Evolutionary conservation across 129 eudicot genomes (phyloP), one percentile per base, ranked within the genome.

Genomic region (Scalesia atractyloides): DNA sequence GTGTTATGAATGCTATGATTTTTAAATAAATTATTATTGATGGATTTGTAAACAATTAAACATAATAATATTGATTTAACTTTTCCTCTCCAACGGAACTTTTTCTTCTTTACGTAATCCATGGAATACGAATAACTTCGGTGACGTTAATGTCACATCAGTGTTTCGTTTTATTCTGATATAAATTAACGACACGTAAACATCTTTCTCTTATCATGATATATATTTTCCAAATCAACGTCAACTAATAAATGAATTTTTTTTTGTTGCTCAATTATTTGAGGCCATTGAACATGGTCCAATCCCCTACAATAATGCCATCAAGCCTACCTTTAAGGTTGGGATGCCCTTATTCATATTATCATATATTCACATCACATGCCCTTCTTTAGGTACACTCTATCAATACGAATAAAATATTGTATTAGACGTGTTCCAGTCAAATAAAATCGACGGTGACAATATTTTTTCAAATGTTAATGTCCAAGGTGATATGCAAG

Each of bases 371-470:
- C 9, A 41, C 10, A 41, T 41, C 82, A 71, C 82, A 78, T 78
- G 82, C 82, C 69, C 73, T 16, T 78, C 73, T 78, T 78, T 78
- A 70, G 77, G 73, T 70, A 71, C 72, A 70, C 82, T 70, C 76
- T 12, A 63, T 53, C 59, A 63, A 74, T 50, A 14, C 16, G 12
- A 63, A 36, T 64, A 52, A 70, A 39, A 52, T 62, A 71, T 19
- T 50, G 1, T 1, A 22, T 62, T 62, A 64, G 18, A 69, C 76
- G 36, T 76, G 54, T 53, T 66, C 58, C 26, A n/a, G 4, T 66
- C 44, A 17, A 58, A 53, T 54, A 41, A 69, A 3, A 69, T 68
- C 9, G 74, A 44, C 69, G 70, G 70, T 60, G 76, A 34, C 44
- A 34, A 48, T 61, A 59, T 48, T 19, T 64, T 20, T 33, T 44